Evolutionary conservation across 805 yeast species (phyloP).

Genomic region (Monosporozyma servazzii): DNA sequence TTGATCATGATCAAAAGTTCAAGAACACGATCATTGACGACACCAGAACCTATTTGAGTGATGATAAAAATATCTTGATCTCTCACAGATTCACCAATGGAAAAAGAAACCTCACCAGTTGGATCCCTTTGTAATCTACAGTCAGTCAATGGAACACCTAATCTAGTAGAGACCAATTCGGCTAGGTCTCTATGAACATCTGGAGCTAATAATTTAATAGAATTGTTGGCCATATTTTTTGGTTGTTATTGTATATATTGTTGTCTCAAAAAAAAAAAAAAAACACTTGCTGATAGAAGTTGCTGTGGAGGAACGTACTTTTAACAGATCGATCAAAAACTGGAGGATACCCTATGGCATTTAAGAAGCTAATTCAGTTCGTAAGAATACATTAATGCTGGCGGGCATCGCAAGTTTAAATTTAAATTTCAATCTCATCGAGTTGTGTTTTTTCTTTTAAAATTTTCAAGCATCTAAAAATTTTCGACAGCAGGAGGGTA

Average conservation of each 20-base stretch:
- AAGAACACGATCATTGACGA: conserved; percentile 64
- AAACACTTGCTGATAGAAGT: not conserved
- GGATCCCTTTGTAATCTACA: conserved; percentile 57
- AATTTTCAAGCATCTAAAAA: not conserved
- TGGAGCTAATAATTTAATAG: conserved; percentile 58
- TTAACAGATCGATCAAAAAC: not conserved
- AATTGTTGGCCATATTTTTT: conserved; percentile 54
- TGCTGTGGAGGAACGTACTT: not conserved
- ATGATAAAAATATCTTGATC: conserved; percentile 77
- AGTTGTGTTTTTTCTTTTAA: not conserved
- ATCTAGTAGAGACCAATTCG: conserved; percentile 53
- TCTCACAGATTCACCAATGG: conserved; percentile 74
- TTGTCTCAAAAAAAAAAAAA: not conserved
- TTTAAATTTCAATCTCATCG: not conserved
- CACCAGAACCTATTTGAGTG: conserved; percentile 72
- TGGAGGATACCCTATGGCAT: conserved; percentile 1
- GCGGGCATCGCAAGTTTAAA: not conserved
- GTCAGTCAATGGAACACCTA: conserved; percentile 54
- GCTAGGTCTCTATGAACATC: conserved; percentile 63
- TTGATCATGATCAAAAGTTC: conserved; percentile 71
- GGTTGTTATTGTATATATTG: not conserved
- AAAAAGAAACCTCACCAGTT: conserved; percentile 65
- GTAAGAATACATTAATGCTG: not conserved
- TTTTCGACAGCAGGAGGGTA: not conserved
- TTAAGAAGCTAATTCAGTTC: not conserved